A percentile compares a stretch with the other conserved stretches of the same genome.
Evolutionary conservation across 805 yeast species (phyloP).

Genomic region (Yarrowia sp.): DNA sequence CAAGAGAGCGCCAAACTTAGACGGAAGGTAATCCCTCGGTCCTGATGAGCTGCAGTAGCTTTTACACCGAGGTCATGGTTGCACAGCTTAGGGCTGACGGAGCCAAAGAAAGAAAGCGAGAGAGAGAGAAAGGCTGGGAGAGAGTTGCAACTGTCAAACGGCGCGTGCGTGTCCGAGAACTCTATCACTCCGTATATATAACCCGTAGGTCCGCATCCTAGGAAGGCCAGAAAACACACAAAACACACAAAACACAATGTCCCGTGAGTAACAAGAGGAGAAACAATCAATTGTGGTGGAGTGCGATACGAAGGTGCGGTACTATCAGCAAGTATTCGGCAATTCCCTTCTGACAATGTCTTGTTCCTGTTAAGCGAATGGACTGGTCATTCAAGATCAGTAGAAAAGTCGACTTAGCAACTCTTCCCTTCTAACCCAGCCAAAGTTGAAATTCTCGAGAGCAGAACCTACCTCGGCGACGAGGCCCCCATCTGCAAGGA

Average conservation of each 20-base stretch:
- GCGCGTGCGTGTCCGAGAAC: conserved; percentile 30
- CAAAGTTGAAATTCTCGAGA: conserved; percentile 74
- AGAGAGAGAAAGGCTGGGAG: neutral
- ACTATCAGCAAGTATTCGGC: no score
- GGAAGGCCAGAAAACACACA: no score
- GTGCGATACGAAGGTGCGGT: no score
- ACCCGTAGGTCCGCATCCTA: neutral
- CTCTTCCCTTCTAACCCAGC: neutral
- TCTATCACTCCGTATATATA: conserved; percentile 23
- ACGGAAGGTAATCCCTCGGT: conserved; percentile 6
- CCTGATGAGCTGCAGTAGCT: conserved; percentile 16
- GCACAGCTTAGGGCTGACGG: neutral
- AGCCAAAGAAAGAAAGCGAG: neutral
- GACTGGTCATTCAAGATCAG: no score
- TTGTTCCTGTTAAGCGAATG: no score
- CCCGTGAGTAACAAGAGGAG: conserved; percentile 54
- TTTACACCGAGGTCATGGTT: conserved; percentile 13
- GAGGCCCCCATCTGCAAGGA: conserved; percentile 73
- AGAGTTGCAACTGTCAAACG: neutral
- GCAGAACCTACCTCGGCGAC: conserved; percentile 73
- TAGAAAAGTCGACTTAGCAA: no score
- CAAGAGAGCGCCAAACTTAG: neutral
- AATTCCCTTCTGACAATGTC: no score
- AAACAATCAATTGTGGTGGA: no score
- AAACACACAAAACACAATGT: conserved; percentile 6